These are phyloP conservation scores for Asterochloris sp. DNA, from an alignment of 139 green algal species.

Conservation along the genomic window DNA sequence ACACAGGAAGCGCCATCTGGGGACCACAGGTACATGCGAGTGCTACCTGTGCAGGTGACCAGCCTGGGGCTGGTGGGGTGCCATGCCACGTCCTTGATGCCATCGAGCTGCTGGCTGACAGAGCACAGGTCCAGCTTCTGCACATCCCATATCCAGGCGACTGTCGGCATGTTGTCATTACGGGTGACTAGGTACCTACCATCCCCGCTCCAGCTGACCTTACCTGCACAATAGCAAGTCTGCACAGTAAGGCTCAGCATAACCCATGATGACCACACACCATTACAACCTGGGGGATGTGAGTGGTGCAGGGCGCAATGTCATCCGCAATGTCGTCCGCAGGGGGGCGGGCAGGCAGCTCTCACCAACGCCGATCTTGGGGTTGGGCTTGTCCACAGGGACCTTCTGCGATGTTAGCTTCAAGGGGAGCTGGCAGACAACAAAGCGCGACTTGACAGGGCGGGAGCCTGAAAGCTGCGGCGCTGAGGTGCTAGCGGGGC, in stretches of 20 bases:
- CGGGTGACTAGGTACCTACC: constrained; percentile 65
- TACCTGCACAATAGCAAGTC: constrained; percentile 23
- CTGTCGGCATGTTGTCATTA: constrained; percentile 67
- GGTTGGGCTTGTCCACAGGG: constrained; percentile 54
- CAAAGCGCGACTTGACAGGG: constrained; percentile 44
- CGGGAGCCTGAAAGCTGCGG: background rate
- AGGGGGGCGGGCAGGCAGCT: background rate
- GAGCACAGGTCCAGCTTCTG: constrained; percentile 49
- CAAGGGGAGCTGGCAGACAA: constrained; percentile 52
- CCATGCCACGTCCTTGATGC: constrained; percentile 56
- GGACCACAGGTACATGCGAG: constrained; percentile 79
- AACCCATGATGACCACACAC: too few relatives aligned
- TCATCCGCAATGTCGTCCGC: too few relatives aligned
- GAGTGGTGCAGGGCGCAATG: background rate
- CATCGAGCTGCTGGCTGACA: constrained; percentile 60
- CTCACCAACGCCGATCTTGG: constrained; percentile 65
- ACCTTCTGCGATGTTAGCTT: constrained; percentile 37
- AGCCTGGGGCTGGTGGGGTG: constrained; percentile 42
- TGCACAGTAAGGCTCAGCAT: background rate
- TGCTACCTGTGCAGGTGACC: constrained; percentile 43
- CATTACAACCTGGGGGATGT: too few relatives aligned
- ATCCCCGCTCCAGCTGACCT: constrained; percentile 58
- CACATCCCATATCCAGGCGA: constrained; percentile 82
- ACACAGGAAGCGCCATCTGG: constrained; percentile 74
- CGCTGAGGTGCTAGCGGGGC: background rate